Evolutionary conservation across 2,329 filamentous ascomycete species (phyloP).

Genomic region (Colletotrichum kahawae): DNA sequence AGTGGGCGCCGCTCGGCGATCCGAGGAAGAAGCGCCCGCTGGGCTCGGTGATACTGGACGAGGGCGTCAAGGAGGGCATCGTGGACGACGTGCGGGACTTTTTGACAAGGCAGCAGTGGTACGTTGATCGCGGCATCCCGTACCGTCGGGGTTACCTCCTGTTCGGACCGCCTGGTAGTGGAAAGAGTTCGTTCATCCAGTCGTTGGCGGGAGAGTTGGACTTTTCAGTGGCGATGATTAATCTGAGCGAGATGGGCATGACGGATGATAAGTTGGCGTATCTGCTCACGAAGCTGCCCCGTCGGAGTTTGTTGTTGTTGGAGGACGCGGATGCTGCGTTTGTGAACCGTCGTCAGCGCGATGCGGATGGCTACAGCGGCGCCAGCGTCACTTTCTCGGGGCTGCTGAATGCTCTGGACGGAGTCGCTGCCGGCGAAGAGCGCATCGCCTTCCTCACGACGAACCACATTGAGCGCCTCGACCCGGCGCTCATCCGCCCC

Average conservation of each 20-base stretch:
- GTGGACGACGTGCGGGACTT: slow-evolving; percentile 85
- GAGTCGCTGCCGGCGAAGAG: slow-evolving; percentile 93
- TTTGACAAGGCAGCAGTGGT: slow-evolving; percentile 80
- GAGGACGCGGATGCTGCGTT: slow-evolving; percentile 95
- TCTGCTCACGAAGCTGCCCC: slow-evolving; percentile 83
- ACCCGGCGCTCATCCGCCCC: slow-evolving; percentile 87
- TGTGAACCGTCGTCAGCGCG: slow-evolving; percentile 76
- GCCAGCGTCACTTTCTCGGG: slow-evolving; percentile 95
- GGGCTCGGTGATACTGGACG: slow-evolving; percentile 84
- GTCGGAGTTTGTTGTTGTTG: slow-evolving; percentile 80
- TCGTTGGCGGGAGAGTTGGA: slow-evolving; percentile 91
- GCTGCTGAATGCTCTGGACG: slow-evolving; percentile 83
- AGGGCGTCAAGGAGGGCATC: slow-evolving; percentile 82
- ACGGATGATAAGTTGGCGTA: slow-evolving; percentile 90
- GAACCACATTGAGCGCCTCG: slow-evolving; percentile 89
- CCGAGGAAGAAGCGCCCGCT: slow-evolving; percentile 86
- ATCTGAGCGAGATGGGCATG: slow-evolving; percentile 86
- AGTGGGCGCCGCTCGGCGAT: slow-evolving; percentile 86
- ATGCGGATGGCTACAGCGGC: slow-evolving; percentile 83
- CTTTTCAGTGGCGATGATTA: slow-evolving; percentile 87
- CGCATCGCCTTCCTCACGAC: slow-evolving; percentile 93
- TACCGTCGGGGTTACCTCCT: slow-evolving; percentile 90
- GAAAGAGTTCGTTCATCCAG: slow-evolving; percentile 96
- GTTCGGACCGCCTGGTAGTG: slow-evolving; percentile 87
- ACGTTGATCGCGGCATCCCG: slow-evolving; percentile 91